Conservation (phyloP, 164 flowering plant genomes). For the Stephania yunnanensis region DNA sequence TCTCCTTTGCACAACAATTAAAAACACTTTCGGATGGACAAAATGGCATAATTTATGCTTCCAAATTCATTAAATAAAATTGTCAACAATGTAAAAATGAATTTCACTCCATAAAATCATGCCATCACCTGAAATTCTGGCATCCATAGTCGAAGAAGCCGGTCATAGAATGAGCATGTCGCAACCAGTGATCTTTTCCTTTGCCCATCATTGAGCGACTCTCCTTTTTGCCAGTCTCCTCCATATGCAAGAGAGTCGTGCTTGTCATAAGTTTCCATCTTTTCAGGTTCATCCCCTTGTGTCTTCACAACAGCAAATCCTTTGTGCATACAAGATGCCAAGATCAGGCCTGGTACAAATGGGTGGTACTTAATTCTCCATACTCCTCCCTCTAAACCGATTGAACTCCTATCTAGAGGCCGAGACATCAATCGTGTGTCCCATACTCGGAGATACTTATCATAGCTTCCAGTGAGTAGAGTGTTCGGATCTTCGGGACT, state of each 20-base stretch:
- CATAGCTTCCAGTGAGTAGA: conserved; percentile 85
- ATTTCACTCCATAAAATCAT: not conserved
- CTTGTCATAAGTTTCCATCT: conserved; percentile 55
- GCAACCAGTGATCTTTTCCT: conserved; percentile 40
- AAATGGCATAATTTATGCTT: not conserved
- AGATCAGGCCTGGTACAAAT: conserved; percentile 37
- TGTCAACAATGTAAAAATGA: too few species aligned
- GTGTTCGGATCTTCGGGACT: conserved; percentile 43
- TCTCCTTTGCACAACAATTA: not conserved
- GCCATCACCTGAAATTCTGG: conserved; percentile 35
- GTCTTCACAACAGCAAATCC: conserved; percentile 65
- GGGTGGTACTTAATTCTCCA: conserved; percentile 96
- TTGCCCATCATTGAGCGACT: conserved; percentile 13
- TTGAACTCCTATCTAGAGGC: conserved; percentile 58
- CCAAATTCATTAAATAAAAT: not conserved
- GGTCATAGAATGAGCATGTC: conserved; percentile 92
- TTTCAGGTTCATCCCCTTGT: conserved; percentile 31
- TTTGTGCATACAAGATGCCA: conserved; percentile 97
- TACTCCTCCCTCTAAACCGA: conserved; percentile 85
- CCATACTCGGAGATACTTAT: conserved; percentile 79
- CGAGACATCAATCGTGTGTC: conserved; percentile 64
- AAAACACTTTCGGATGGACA: not conserved
- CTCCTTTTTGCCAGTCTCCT: conserved; percentile 73
- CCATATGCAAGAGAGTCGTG: conserved; percentile 92
- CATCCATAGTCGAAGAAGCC: conserved; percentile 69